Base-by-base conservation (phyloP, 352 stramenopile species). In the Pythium rhizo-oryzae region DNA sequence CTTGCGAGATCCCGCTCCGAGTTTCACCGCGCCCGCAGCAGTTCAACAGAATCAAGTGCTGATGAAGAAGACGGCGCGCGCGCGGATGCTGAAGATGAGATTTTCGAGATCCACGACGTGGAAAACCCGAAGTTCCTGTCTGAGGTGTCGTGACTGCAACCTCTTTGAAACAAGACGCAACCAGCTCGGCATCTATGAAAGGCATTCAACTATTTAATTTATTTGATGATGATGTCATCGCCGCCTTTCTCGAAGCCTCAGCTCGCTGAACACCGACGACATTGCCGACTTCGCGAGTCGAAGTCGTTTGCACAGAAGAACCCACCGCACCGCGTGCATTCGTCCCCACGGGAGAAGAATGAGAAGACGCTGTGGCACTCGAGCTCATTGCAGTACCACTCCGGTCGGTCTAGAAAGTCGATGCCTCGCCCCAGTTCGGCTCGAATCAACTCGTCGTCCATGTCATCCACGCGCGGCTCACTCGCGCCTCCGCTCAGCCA, bases 321-420 rank as follows among this genome's bases (percentile, higher is more conserved):
- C 24, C 82, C 81, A 1, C 71, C 66, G 44, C 85, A 93, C 11
- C 74, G 59, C 15, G 23, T 54, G 58, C 85, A 93, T 23, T 86
- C 75, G 25, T 78, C 71, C 6, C 72, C 73, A 25, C 86, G 79
- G 0, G 80, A 77, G 58, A 92, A 92, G 65, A 93, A 80, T 8
- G 76, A 72, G 39, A 93, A 93, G 15, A 93, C 81, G 12, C 54
- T 65, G 65, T 92, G 84, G 60, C 85, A 93, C 4, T 76, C 59
- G 1, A 57, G 43, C 12, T 79, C 74, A 54, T 93, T 92, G 74
- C 85, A 93, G 56, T 91, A 93, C 85, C 85, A 93, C 59, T 76
- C 70, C 16, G 85, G 84, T 0, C 81, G 74, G 62, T 89, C 76
- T 0, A 84, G 81, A 37, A 93, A 91, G 54, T 75, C 57, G 9